Percentiles rank a stretch among this genome's conserved stretches.
These are phyloP conservation scores for Blastobotrys capitulatus DNA, from an alignment of 1,139 yeast genomes.

Conservation along the genomic window DNA sequence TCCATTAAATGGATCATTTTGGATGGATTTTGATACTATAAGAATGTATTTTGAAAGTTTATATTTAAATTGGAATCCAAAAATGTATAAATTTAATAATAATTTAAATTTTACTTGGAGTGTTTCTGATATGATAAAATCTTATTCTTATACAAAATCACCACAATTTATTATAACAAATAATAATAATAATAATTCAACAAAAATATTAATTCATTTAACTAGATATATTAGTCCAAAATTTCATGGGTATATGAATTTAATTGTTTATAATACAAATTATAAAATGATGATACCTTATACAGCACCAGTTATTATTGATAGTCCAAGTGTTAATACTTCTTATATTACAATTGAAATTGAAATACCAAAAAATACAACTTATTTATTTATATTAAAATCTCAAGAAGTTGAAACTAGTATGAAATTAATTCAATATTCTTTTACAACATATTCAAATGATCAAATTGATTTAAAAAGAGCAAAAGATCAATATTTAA, in stretches of 20 bases:
- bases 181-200: constrained; percentile 23
- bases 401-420: constrained; percentile 24
- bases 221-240: constrained; percentile 30
- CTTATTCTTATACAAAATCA: constrained; percentile 5
- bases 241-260: constrained; percentile 19
- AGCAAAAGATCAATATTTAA: constrained; percentile 32
- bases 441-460: constrained; percentile 39
- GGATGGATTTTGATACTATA: constrained; percentile 36
- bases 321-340: constrained; percentile 28
- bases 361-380: constrained; percentile 23
- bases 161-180: constrained; percentile 46
- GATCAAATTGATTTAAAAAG: constrained; percentile 26
- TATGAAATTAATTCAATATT: constrained; percentile 35
- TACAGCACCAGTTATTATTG: constrained; percentile 17
- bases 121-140: constrained; percentile 12
- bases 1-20: constrained; percentile 18
- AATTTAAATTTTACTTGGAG: constrained; percentile 35
- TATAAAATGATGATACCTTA: constrained; percentile 18
- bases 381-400: constrained; percentile 27
- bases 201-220: constrained; percentile 44
- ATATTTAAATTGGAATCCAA: constrained; percentile 66
- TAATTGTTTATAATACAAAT: constrained; percentile 22
- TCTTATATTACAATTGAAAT: constrained; percentile 26
- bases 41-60: constrained; percentile 48
- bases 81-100: constrained; percentile 31